Evolutionary conservation across 2,329 filamentous ascomycete species (phyloP).

Genomic region (Chrysosporium queenslandicum): DNA sequence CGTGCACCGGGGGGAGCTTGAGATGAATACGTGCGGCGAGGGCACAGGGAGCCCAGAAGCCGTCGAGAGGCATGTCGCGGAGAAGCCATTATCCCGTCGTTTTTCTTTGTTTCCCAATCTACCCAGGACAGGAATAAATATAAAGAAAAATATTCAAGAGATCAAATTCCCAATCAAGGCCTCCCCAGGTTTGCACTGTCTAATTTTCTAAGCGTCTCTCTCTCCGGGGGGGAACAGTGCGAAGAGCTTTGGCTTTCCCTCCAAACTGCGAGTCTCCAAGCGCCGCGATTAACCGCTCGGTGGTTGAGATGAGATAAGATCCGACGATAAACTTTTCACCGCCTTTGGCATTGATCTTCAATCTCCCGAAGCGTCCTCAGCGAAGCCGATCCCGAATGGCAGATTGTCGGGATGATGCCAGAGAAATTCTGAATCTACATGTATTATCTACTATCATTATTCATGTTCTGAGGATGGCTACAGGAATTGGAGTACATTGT

Average conservation of each 20-base stretch:
- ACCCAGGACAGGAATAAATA: background rate
- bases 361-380: too few species aligned
- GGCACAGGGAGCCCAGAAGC: conserved; percentile 5
- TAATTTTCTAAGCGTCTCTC: background rate
- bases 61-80: conserved; percentile 9
- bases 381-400: too few species aligned
- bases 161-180: background rate
- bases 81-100: background rate
- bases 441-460: too few species aligned
- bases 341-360: background rate
- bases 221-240: background rate
- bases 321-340: conserved; percentile 11
- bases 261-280: background rate
- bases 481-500: too few species aligned
- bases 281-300: conserved; percentile 12
- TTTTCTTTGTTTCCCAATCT: background rate
- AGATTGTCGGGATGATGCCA: too few species aligned
- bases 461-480: too few species aligned
- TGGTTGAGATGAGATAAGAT: conserved; percentile 4
- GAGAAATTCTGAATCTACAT: background rate
- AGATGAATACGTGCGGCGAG: conserved; percentile 39
- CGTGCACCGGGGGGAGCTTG: conserved; percentile 41
- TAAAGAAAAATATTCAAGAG: background rate
- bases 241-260: background rate
- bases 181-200: background rate